These are phyloP conservation scores for Kalanchoe fedtschenkoi DNA, from an alignment of 164 flowering plant genomes.

Conservation along the genomic window DNA sequence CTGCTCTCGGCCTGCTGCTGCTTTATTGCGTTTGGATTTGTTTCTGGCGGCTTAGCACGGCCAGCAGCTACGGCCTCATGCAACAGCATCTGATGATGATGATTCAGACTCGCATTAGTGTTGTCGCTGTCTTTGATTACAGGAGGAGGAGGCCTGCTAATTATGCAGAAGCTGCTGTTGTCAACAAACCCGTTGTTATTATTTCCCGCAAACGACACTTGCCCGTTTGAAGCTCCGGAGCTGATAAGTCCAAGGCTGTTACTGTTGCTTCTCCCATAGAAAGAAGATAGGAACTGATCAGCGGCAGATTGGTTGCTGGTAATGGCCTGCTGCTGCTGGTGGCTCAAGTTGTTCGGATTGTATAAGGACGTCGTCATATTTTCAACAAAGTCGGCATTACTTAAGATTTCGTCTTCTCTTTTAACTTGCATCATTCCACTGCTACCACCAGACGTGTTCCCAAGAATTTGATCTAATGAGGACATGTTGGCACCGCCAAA, in stretches of 20 bases:
- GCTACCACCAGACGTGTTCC: background rate
- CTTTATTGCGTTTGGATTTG: background rate
- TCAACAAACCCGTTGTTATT: background rate
- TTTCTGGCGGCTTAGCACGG: background rate
- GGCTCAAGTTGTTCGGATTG: background rate
- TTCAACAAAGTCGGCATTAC: background rate
- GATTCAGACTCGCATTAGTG: background rate
- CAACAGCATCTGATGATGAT: background rate
- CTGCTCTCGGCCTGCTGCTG: slow-evolving; percentile 10
- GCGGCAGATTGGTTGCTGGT: background rate
- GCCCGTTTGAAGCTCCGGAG: background rate
- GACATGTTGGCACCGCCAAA: background rate
- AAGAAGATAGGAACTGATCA: background rate
- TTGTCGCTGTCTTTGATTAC: background rate
- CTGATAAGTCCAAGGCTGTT: background rate
- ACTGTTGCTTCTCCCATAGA: background rate
- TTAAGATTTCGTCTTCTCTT: background rate
- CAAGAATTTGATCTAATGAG: background rate
- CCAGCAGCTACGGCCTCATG: background rate
- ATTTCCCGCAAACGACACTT: background rate
- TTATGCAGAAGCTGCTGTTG: background rate
- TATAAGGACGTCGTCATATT: background rate
- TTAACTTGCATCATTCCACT: background rate
- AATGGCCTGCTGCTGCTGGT: background rate
- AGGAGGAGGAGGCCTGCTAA: background rate